phyloP scores from a whole-genome alignment of 2,329 filamentous ascomycete species.

The Nothophaeocryptopus gaeumannii region DNA sequence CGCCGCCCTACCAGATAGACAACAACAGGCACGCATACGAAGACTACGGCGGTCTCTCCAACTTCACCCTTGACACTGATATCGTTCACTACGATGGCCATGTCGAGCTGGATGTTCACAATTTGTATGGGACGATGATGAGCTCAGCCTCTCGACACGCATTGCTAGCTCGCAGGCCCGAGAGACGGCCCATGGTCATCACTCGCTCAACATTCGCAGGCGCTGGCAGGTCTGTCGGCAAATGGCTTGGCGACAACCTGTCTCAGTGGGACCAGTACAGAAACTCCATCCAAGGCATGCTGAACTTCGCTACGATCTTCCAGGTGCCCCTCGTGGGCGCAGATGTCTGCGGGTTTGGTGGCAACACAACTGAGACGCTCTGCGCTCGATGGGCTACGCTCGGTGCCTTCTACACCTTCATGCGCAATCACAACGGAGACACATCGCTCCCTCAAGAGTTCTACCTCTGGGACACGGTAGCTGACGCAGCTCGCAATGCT shows the following conservation, averaged over 20 bases:
- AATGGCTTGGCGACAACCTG: constrained; percentile 57
- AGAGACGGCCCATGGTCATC: constrained; percentile 65
- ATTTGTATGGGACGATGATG: constrained; percentile 76
- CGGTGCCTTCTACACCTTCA: constrained; percentile 74
- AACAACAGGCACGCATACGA: constrained; percentile 45
- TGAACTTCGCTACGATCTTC: constrained; percentile 46
- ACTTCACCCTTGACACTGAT: constrained; percentile 60
- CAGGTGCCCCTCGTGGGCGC: constrained; percentile 48
- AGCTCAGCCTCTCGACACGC: constrained; percentile 60
- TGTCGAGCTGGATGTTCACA: constrained; percentile 71
- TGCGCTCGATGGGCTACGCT: constrained; percentile 70
- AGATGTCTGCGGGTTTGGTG: constrained; percentile 74
- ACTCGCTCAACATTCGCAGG: constrained; percentile 58
- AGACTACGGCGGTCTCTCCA: constrained; percentile 43
- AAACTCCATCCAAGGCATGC: constrained; percentile 41
- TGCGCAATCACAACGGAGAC: constrained; percentile 66
- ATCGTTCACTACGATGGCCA: constrained; percentile 65
- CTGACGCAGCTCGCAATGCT: constrained; percentile 62
- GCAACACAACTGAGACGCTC: constrained; percentile 63
- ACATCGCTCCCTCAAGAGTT: constrained; percentile 62
- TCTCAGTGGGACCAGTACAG: constrained; percentile 46
- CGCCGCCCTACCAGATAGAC: constrained; percentile 63
- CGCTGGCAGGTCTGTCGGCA: constrained; percentile 56
- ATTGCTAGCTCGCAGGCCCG: constrained; percentile 65
- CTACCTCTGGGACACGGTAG: constrained; percentile 65